Percentiles rank a stretch among this genome's conserved stretches.
phyloP scores from a whole-genome alignment of 345 rosid species.

The Rubroshorea leprosula region DNA sequence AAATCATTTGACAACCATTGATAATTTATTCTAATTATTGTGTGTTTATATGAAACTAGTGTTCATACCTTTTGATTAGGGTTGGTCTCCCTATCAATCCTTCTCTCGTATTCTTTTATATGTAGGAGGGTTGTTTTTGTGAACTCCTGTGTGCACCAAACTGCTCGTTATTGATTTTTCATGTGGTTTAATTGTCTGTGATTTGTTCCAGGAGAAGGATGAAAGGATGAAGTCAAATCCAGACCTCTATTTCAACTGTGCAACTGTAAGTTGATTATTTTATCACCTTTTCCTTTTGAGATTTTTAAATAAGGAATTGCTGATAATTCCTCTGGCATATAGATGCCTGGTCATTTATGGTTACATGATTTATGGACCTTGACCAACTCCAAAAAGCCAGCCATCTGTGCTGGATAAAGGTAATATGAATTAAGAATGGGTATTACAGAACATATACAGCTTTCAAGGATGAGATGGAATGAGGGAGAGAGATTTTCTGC shows the following conservation, averaged over 20 bases:
- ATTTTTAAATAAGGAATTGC: conserved; percentile 1
- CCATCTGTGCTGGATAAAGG: not conserved
- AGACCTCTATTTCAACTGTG: conserved; percentile 61
- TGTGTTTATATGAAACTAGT: not conserved
- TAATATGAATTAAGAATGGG: not conserved
- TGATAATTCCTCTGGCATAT: not conserved
- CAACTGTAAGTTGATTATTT: conserved; percentile 48
- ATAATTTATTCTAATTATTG: conserved; percentile 4
- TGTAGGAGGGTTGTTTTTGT: too few relatives aligned
- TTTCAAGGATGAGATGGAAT: not conserved
- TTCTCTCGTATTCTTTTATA: not conserved
- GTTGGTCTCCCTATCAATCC: not conserved
- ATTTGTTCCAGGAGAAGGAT: conserved; percentile 55
- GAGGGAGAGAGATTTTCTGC: not conserved
- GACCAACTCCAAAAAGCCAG: not conserved
- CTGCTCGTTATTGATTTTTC: not conserved
- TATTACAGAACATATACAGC: not conserved
- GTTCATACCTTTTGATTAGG: conserved; percentile 2
- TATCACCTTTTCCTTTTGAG: not conserved
- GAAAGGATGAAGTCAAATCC: conserved; percentile 59
- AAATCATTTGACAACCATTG: not conserved
- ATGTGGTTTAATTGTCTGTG: conserved; percentile 13
- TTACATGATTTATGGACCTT: not conserved
- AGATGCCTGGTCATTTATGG: not conserved
- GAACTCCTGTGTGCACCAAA: too few relatives aligned